Conservation (phyloP, 805 yeast genomes). For the Scheffersomyces ergatensis region DNA sequence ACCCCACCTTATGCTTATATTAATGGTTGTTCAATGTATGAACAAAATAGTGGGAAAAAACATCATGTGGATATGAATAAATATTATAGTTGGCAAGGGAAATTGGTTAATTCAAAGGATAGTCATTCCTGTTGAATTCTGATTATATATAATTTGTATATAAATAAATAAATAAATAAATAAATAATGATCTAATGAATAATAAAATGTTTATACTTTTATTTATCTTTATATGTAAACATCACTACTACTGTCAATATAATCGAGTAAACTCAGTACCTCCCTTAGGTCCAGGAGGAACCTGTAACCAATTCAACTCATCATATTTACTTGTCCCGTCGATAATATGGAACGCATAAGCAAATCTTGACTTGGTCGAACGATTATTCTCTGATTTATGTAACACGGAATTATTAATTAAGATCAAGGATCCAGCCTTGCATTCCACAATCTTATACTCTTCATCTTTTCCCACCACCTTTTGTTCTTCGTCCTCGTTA, state of each 20-base stretch:
- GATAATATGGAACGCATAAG: conserved; percentile 77
- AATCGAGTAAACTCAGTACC: conserved; percentile 59
- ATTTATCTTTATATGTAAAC: too few relatives aligned
- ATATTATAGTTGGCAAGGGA: conserved; percentile 63
- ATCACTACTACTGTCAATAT: too few relatives aligned
- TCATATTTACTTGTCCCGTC: conserved; percentile 68
- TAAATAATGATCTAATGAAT: too few relatives aligned
- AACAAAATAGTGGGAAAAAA: conserved; percentile 45
- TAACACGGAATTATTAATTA: conserved; percentile 68
- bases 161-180: too few relatives aligned
- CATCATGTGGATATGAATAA: conserved; percentile 58
- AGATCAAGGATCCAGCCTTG: conserved; percentile 67
- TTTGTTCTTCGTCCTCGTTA: conserved; percentile 11
- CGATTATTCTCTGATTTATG: conserved; percentile 67
- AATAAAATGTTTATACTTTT: too few relatives aligned
- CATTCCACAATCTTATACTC: conserved; percentile 53
- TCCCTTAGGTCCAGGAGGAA: conserved; percentile 59
- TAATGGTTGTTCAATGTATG: conserved; percentile 53
- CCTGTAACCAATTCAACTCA: conserved; percentile 70
- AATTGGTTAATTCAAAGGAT: conserved; percentile 23
- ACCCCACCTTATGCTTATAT: conserved; percentile 74
- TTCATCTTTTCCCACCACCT: conserved; percentile 29
- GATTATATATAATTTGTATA: too few relatives aligned
- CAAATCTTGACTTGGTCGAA: conserved; percentile 59
- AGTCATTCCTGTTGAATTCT: conserved; percentile 18